Evolutionary conservation across 768 basidiomycete genomes (phyloP), one percentile per base, ranked within the genome.

Genomic region (Leccinum ochraceum): DNA sequence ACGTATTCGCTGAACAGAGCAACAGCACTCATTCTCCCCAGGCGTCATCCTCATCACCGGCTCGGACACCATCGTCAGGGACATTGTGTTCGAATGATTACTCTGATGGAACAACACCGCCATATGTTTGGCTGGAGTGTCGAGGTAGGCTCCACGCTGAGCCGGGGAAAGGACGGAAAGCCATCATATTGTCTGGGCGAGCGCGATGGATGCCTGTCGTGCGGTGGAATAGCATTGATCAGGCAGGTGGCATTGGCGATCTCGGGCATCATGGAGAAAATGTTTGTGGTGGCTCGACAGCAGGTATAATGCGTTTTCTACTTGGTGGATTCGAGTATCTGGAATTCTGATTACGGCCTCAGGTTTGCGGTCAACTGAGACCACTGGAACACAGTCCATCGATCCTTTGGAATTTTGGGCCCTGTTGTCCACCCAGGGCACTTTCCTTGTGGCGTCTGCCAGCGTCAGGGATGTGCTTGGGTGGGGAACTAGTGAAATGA

Each of bases 121-220:
- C 66, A 2, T 95, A 89, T 74, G 82, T 94, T 20, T 99, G 96
- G 96, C 79, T 98, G 16, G 94, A 97, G 71, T 89, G 87, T 54
- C 80, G 88, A n/a, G 96, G 96, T 1, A 80, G 92, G 32, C 80
- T 98, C 44, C 90, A 95, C 67, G 83, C 92, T 58, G 96, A 99
- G 77, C 89, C 94, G 0, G 94, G 94, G 1, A 98, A 98, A 70
- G 94, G 94, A 1, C 80, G 94, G 39, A 97, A 98, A 75, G 93
- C 94, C 2, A 94, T 99, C 69, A 86, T 99, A 37, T 80, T 99
- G n/a, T 86, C 84, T 58, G 95, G 90, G 0, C 81, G 96, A 9
- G 84, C 88, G 32, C 77, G 88, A 50, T 81, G 81, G 67, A 88
- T 92, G 80, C 84, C 86, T 8, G 70, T 65, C 2, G 72, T 94